Evolutionary conservation across 2,329 filamentous ascomycete genomes (phyloP).

Genomic region (Thielaviopsis punctulata): DNA sequence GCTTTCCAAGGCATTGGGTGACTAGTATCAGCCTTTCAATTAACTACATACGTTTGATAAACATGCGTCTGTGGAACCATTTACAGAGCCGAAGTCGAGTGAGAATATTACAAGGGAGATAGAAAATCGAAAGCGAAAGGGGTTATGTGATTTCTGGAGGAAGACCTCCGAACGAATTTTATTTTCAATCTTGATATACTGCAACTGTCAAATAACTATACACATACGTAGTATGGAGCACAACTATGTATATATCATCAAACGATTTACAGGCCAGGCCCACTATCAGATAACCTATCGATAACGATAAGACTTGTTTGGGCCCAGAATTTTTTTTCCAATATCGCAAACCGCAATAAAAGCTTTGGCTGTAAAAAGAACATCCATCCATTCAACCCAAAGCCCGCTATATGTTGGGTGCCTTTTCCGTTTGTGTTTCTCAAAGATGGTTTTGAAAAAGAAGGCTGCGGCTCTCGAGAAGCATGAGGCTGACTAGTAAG

Average conservation of each 20-base stretch:
- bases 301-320: conserved; percentile 8
- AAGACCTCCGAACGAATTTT: too few species aligned
- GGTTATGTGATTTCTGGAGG: too few species aligned
- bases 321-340: conserved; percentile 5
- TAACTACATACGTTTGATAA: too few species aligned
- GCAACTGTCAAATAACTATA: too few species aligned
- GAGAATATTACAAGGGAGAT: too few species aligned
- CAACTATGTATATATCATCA: neutral
- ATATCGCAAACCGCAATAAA: neutral
- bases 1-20: too few species aligned
- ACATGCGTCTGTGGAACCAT: too few species aligned
- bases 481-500: conserved; percentile 73
- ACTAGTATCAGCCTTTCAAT: too few species aligned
- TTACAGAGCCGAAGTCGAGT: too few species aligned
- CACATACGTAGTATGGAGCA: too few species aligned
- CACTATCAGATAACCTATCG: conserved; percentile 4
- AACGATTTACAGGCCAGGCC: neutral
- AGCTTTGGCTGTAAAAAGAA: neutral
- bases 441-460: conserved; percentile 54
- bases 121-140: too few species aligned
- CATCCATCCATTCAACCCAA: neutral
- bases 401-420: neutral
- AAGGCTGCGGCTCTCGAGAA: conserved; percentile 89
- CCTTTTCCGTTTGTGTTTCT: neutral
- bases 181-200: too few species aligned